Evolutionary conservation across 805 yeast genomes (phyloP).

Genomic region (Scheffersomyces coipomensis): DNA sequence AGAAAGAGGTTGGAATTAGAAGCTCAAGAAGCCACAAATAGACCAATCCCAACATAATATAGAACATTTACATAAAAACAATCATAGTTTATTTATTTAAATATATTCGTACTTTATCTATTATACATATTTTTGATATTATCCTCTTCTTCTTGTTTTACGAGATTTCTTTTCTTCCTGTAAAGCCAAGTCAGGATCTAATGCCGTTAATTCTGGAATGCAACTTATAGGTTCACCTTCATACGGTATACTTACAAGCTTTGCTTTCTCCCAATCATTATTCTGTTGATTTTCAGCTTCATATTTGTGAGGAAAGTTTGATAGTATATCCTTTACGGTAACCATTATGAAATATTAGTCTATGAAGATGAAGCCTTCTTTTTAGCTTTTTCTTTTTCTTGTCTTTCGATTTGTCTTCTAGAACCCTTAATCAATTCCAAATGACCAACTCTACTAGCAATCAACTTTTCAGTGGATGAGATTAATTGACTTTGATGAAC

Average conservation of each 20-base stretch:
- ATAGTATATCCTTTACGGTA: constrained; percentile 11
- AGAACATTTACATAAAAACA: neutral
- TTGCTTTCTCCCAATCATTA: too few species aligned
- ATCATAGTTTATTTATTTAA: neutral
- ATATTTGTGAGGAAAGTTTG: constrained; percentile 13
- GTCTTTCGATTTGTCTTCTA: constrained; percentile 75
- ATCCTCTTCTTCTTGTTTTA: constrained; percentile 7
- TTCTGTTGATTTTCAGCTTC: too few species aligned
- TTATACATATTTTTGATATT: constrained; percentile 4
- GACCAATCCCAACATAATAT: constrained; percentile 40
- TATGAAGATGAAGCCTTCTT: constrained; percentile 11
- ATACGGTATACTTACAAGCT: neutral
- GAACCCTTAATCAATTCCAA: constrained; percentile 88
- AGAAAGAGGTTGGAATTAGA: constrained; percentile 58
- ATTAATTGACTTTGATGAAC: constrained; percentile 53
- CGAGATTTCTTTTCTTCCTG: constrained; percentile 13
- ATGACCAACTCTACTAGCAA: constrained; percentile 91
- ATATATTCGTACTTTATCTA: constrained; percentile 2
- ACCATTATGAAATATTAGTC: constrained; percentile 5
- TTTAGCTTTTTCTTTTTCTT: constrained; percentile 38
- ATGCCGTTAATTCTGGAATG: constrained; percentile 22
- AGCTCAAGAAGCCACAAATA: constrained; percentile 57
- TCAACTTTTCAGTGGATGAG: constrained; percentile 75
- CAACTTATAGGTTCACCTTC: constrained; percentile 2
- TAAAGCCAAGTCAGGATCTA: constrained; percentile 23